Evolutionary conservation across 495 filamentous ascomycete species (phyloP).

Genomic region (Bombardia bombarda): DNA sequence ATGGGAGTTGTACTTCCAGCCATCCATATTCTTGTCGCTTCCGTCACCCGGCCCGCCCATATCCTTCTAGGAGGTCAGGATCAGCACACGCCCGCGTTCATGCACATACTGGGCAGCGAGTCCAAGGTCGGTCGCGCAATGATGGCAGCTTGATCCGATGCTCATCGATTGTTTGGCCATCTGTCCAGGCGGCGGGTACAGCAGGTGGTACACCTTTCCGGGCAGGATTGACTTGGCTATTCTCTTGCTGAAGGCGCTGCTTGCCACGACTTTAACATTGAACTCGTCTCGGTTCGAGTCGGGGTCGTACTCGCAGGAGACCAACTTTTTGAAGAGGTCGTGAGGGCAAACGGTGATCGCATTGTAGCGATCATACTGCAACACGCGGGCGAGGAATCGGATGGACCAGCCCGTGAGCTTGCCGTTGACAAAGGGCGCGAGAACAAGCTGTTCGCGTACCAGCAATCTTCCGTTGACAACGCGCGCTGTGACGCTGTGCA

Average conservation of each 20-base stretch:
- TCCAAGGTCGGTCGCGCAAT: background rate
- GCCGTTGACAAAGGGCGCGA: background rate
- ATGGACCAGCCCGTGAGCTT: background rate
- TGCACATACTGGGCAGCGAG: background rate
- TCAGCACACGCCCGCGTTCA: background rate
- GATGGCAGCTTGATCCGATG: background rate
- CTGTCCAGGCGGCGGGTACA: background rate
- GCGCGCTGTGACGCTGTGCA: background rate
- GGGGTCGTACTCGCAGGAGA: background rate
- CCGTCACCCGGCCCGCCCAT: background rate
- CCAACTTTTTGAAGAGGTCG: too few species aligned
- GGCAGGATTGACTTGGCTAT: too few species aligned
- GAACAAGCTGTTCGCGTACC: background rate
- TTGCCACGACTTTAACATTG: too few species aligned
- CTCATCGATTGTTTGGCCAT: background rate
- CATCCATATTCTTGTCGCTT: background rate
- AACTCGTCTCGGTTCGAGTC: background rate
- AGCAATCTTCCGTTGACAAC: background rate
- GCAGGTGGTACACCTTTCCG: background rate
- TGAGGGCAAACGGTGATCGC: too few species aligned
- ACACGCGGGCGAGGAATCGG: background rate
- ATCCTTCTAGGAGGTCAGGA: background rate
- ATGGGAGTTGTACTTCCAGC: background rate
- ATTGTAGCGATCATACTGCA: too few species aligned
- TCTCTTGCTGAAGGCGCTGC: too few species aligned